Conservation (phyloP, 768 basidiomycete species). For the Lactifluus pinguis region DNA sequence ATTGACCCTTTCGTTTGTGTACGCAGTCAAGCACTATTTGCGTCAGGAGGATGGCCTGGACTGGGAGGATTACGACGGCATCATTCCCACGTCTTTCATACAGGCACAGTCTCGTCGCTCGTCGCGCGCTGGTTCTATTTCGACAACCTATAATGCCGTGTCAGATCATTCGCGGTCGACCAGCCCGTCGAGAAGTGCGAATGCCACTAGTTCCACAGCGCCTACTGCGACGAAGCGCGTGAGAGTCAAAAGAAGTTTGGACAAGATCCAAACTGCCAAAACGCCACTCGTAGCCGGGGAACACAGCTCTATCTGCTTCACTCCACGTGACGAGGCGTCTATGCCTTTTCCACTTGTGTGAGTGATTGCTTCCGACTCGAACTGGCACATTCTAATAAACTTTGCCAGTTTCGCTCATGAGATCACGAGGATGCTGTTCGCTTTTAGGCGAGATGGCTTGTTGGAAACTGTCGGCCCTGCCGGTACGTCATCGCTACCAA, state of each 20-base stretch:
- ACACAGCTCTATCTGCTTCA: slow-evolving; percentile 52
- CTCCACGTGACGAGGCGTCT: slow-evolving; percentile 34
- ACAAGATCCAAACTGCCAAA: slow-evolving; percentile 34
- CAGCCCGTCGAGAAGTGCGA: slow-evolving; percentile 9
- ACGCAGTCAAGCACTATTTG: slow-evolving; percentile 70
- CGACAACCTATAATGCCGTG: slow-evolving; percentile 28
- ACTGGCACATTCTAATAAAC: neutral
- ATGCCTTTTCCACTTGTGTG: slow-evolving; percentile 80
- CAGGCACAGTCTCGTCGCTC: slow-evolving; percentile 25
- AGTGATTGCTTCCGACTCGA: slow-evolving; percentile 21
- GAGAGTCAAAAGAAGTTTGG: slow-evolving; percentile 63
- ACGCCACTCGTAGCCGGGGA: slow-evolving; percentile 57
- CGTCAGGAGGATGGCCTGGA: slow-evolving; percentile 74
- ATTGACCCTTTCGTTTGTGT: slow-evolving; percentile 61
- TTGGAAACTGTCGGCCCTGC: slow-evolving; percentile 88
- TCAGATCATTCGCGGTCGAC: slow-evolving; percentile 12
- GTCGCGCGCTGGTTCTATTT: slow-evolving; percentile 27
- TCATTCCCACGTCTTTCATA: slow-evolving; percentile 56
- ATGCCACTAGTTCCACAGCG: neutral
- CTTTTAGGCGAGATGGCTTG: slow-evolving; percentile 70
- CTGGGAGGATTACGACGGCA: slow-evolving; percentile 54
- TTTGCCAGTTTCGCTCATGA: slow-evolving; percentile 68
- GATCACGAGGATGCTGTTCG: slow-evolving; percentile 56
- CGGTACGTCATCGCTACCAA: slow-evolving; percentile 32
- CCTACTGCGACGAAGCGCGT: slow-evolving; percentile 44